Base-by-base conservation (phyloP, 139 green algal species). In the Tetraselmis chui region DNA sequence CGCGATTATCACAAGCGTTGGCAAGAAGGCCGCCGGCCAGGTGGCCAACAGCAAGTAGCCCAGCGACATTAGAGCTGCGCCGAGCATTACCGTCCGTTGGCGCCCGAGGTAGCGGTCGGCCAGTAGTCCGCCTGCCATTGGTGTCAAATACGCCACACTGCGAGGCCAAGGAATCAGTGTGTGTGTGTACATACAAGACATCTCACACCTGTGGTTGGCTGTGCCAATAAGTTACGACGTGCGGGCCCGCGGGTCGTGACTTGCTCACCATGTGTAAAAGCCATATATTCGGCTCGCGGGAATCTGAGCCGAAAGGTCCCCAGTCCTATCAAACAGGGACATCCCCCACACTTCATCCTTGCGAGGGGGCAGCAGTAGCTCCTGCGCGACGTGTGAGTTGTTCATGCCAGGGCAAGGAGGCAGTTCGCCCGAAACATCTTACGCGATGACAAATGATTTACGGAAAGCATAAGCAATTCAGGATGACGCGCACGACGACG, bases 51-150 rank as follows among this genome's bases (percentile, higher is more conserved):
- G 28, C 2, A 32, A 32, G 59, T 83, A 45, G 28, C 79, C 79
- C 27, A 80, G 25, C 2, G 59, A 30, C 58, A 83, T 83, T 2
- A 83, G n/a, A 26, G 74, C 58, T 2, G 27, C 79, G 24, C 79
- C 79, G 23, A 79, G 22, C 25, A 83, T 77, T 23, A 83, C 32
- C 25, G 74, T 77, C 2, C 25, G 29, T 23, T 83, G 59, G 28
- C 74, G 79, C 2, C 79, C 79, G 25, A 83, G 74, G 58, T 75
- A 32, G 11, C 31, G 79, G 59, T 83, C 79, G 2, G 79, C 79
- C 2, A 83, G 79, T 18, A 83, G n/a, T 22, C 79, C 79, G 29
- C 79, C 79, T 5, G 2, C 25, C n/a, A 83, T 32, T 2, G 79
- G 28, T 18, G 79, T 83, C 23, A 83, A 18, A 31, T 83, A 83